These are phyloP conservation scores for Boletus fagicola DNA, from an alignment of 768 basidiomycete genomes.

Conservation along the genomic window DNA sequence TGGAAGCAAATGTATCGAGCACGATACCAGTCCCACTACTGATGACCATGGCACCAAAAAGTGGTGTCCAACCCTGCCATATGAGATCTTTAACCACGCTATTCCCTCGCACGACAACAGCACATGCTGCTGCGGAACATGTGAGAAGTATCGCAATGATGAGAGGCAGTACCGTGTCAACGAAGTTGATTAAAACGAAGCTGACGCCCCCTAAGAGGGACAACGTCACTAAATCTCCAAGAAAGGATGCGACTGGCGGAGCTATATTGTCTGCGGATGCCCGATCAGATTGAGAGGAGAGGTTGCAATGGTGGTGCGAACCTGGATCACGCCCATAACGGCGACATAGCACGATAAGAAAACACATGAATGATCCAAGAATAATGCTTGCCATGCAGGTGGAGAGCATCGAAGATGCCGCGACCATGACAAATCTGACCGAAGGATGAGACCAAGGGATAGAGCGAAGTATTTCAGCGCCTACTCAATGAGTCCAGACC, in stretches of 20 bases:
- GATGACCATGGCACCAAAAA: constrained; percentile 88
- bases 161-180: constrained; percentile 66
- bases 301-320: constrained; percentile 28
- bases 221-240: constrained; percentile 92
- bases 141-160: constrained; percentile 49
- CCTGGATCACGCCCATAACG: constrained; percentile 82
- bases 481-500: constrained; percentile 42
- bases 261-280: constrained; percentile 80
- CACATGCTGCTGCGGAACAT: constrained; percentile 49
- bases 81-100: constrained; percentile 68
- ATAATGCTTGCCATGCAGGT: constrained; percentile 74
- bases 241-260: constrained; percentile 86
- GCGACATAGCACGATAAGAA: constrained; percentile 75
- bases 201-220: constrained; percentile 77
- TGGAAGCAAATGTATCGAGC: constrained; percentile 83
- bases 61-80: constrained; percentile 83
- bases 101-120: constrained; percentile 62
- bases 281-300: neutral
- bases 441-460: constrained; percentile 4
- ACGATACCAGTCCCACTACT: constrained; percentile 88
- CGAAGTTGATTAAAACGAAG: constrained; percentile 61
- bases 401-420: constrained; percentile 75
- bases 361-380: constrained; percentile 92
- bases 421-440: constrained; percentile 70
- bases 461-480: constrained; percentile 4